Base-by-base conservation (phyloP, 164 flowering plant genomes). In the Magnolia sinica region DNA sequence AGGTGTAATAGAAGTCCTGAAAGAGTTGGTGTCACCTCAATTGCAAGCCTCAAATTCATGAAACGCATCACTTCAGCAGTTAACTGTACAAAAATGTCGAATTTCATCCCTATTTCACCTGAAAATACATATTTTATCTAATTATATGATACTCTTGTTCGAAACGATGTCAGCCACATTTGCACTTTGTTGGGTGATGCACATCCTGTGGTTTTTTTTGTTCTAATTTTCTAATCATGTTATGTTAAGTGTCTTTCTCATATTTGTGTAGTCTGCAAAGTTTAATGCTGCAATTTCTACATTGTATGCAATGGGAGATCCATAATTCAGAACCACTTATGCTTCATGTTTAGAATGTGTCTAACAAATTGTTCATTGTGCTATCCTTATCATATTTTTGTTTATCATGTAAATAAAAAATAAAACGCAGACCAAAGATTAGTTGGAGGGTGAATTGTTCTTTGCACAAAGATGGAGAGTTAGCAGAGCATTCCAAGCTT, bases 1-100 rank as follows among this genome's bases (percentile, higher is more conserved):
- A 64, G 76, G 74, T 80, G 64, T 63, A n/a, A 10, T 52, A 63
- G 73, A 68, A 27, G 22, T 75, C 9, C 71, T 37, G 50, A 67
- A 74, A 51, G 19, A 29, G 18, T 75, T 18, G n/a, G 63, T 75
- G n/a, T 73, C 16, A 22, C 18, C 67, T 20, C 68, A 1, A 10
- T 23, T 31, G 59, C 7, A 52, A 68, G 65, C 52, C 24, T 20
- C 70, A 73, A 64, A 59, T 11, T 73, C 65, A 50, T 51, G 71
- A 69, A 76, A 31, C 73, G 22, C 75, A 58, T 67, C 29, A 9
- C 50, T 58, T 24, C 24, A 59, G 55, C 19, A 20, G n/a, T 52
- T 75, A 10, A 55, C 20, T 70, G 20, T 72, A 45, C 23, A 64
- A 65, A 13, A 23, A 61, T n/a, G 58, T 20, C 51, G 29, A 66